phyloP scores from a whole-genome alignment of 805 yeast species.

The Zygotorulaspora danielsina region DNA sequence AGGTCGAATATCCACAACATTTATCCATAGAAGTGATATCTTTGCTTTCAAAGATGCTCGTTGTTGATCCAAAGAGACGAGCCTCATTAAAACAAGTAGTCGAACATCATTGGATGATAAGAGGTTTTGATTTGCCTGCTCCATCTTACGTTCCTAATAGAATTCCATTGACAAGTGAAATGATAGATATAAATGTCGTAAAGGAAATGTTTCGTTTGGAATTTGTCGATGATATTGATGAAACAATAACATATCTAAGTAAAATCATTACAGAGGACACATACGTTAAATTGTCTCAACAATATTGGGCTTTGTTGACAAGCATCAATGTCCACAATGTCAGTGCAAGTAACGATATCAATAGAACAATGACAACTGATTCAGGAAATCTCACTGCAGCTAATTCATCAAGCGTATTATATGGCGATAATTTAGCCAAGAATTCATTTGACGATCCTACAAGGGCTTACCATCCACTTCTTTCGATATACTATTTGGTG shows the following conservation, averaged over 20 bases:
- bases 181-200: slow-evolving; percentile 51
- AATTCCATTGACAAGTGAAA: slow-evolving; percentile 50
- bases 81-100: slow-evolving; percentile 75
- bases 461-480: slow-evolving; percentile 77
- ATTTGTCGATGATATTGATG: slow-evolving; percentile 61
- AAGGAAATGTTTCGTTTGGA: slow-evolving; percentile 74
- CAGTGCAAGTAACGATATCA: slow-evolving; percentile 12
- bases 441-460: slow-evolving; percentile 63
- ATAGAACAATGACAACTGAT: slow-evolving; percentile 10
- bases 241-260: slow-evolving; percentile 52
- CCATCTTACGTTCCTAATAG: slow-evolving; percentile 73
- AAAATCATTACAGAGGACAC: slow-evolving; percentile 56
- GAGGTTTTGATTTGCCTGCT: slow-evolving; percentile 74
- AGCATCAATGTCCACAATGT: slow-evolving; percentile 13
- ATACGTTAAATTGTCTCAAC: slow-evolving; percentile 40
- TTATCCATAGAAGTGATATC: slow-evolving; percentile 77
- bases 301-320: slow-evolving; percentile 28
- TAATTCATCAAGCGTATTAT: neutral
- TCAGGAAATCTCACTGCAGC: slow-evolving; percentile 2
- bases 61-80: slow-evolving; percentile 80
- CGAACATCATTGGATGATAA: slow-evolving; percentile 91
- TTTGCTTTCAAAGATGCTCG: slow-evolving; percentile 80
- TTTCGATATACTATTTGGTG: slow-evolving; percentile 82
- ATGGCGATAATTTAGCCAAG: slow-evolving; percentile 5
- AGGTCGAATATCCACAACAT: slow-evolving; percentile 84